phyloP scores from a whole-genome alignment of 176 grass and related monocot species.

The Carex scoparia region DNA sequence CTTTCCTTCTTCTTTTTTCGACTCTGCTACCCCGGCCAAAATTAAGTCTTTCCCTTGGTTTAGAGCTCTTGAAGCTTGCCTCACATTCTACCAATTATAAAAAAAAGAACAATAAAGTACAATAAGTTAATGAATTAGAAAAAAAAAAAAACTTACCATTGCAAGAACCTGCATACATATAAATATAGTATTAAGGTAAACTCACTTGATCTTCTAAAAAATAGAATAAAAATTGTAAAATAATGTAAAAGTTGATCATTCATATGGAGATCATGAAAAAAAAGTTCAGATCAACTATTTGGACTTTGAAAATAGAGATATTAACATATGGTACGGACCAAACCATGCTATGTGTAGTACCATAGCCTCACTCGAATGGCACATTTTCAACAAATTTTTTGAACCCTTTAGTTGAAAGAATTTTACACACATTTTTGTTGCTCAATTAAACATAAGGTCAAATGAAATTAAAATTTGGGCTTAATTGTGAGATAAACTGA shows the following conservation, averaged over 20 bases:
- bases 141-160: slow-evolving; percentile 1
- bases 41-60: slow-evolving; percentile 65
- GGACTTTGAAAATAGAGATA: too few relatives aligned
- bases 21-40: slow-evolving; percentile 71
- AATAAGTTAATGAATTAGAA: slow-evolving; percentile 6
- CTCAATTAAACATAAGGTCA: not conserved
- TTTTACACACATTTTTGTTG: not conserved
- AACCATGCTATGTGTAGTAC: too few relatives aligned
- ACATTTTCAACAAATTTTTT: not conserved
- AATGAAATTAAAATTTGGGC: not conserved
- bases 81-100: slow-evolving; percentile 61
- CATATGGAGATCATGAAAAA: too few relatives aligned
- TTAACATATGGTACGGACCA: too few relatives aligned
- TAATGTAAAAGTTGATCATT: too few relatives aligned
- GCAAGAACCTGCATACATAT: not conserved
- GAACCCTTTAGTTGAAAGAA: not conserved
- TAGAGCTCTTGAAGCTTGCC: slow-evolving; percentile 77
- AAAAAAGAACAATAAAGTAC: not conserved
- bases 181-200: not conserved
- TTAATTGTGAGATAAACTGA: not conserved
- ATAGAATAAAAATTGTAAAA: too few relatives aligned
- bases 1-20: slow-evolving; percentile 87
- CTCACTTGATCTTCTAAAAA: too few relatives aligned
- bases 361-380: too few relatives aligned
- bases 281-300: too few relatives aligned